Evolutionary conservation across 257 asterid species (phyloP).

Genomic region (Galeopsis tetrahit): DNA sequence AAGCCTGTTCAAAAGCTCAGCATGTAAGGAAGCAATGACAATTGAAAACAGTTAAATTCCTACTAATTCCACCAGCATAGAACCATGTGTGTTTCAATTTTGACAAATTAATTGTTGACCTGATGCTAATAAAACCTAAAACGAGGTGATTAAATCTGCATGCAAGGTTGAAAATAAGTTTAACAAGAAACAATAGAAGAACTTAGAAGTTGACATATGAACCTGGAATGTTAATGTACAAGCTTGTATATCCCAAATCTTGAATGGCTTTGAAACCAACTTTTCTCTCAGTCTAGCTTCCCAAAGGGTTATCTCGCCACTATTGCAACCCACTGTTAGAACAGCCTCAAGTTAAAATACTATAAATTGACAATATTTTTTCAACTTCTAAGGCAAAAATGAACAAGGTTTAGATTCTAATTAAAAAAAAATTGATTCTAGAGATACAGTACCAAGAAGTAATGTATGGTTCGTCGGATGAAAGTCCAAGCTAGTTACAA

Average conservation of each 20-base stretch:
- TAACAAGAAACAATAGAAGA: neutral
- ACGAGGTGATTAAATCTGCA: neutral
- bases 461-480: conserved; percentile 86
- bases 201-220: conserved; percentile 18
- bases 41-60: neutral
- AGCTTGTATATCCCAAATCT: conserved; percentile 82
- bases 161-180: conserved; percentile 6
- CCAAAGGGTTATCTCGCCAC: conserved; percentile 92
- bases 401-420: neutral
- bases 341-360: conserved; percentile 20
- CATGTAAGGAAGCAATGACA: conserved; percentile 32
- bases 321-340: conserved; percentile 80
- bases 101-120: neutral
- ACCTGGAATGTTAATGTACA: conserved; percentile 87
- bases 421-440: conserved; percentile 18
- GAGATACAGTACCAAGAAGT: conserved; percentile 71
- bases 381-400: neutral
- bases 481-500: conserved; percentile 88
- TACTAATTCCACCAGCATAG: conserved; percentile 16
- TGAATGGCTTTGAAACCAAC: conserved; percentile 79
- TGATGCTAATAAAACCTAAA: conserved; percentile 12
- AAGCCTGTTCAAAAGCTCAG: conserved; percentile 65
- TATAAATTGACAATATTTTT: conserved; percentile 13
- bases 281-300: conserved; percentile 87
- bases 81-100: conserved; percentile 19